phyloP scores from a whole-genome alignment of 2,329 filamentous ascomycete genomes.

The Fusarium sp. region DNA sequence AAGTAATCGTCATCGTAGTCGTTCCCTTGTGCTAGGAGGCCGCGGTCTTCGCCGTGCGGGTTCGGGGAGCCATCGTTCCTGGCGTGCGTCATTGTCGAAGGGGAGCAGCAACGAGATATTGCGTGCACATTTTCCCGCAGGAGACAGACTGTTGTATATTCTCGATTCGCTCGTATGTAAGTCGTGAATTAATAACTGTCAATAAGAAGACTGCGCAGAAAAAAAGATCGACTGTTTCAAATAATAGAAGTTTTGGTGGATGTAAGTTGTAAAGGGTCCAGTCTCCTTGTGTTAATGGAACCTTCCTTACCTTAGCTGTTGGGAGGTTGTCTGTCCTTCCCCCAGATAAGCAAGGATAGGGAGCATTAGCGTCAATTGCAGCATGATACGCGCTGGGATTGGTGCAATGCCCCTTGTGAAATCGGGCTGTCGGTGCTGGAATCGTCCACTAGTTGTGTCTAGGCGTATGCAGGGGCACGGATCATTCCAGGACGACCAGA shows the following conservation, averaged over 20 bases:
- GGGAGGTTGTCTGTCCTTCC: conserved; percentile 39
- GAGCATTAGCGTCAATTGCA: conserved; percentile 34
- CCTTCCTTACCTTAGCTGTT: conserved; percentile 5
- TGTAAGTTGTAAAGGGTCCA: conserved; percentile 19
- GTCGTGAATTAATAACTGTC: background rate
- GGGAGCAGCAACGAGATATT: conserved; percentile 40
- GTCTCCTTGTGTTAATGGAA: conserved; percentile 13
- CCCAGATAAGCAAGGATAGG: conserved; percentile 43
- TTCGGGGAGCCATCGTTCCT: conserved; percentile 50
- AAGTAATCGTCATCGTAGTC: conserved; percentile 49
- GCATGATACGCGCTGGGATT: conserved; percentile 45
- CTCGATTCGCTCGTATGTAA: conserved; percentile 12
- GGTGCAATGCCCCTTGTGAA: conserved; percentile 38
- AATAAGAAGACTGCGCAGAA: conserved; percentile 1
- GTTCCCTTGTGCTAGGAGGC: conserved; percentile 48
- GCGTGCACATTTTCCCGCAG: conserved; percentile 47
- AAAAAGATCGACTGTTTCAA: conserved; percentile 36
- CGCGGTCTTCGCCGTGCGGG: conserved; percentile 52
- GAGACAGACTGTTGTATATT: conserved; percentile 5
- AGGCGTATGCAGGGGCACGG: conserved; percentile 39
- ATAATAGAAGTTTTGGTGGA: conserved; percentile 20
- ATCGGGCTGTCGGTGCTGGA: conserved; percentile 36
- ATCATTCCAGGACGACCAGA: conserved; percentile 29
- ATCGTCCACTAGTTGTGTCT: conserved; percentile 32
- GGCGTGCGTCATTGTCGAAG: conserved; percentile 53